phyloP scores from a whole-genome alignment of 805 yeast genomes.

The Kregervanrija fluxuum region DNA sequence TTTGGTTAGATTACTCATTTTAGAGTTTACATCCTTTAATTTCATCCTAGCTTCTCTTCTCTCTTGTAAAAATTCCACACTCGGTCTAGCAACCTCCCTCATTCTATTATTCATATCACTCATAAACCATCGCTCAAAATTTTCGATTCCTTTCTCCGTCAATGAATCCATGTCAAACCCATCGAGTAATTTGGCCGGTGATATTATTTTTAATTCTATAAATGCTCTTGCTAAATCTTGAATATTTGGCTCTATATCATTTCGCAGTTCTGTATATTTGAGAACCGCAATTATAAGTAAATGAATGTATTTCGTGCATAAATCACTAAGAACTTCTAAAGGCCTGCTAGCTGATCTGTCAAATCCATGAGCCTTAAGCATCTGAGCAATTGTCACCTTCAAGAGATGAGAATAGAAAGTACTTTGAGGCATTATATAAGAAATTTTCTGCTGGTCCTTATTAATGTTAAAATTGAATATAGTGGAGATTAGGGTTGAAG shows the following conservation, averaged over 20 bases:
- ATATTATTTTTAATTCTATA: constrained; percentile 52
- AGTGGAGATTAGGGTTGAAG: no score
- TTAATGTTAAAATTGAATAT: no score
- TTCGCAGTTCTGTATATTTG: constrained; percentile 41
- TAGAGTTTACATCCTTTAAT: constrained; percentile 19
- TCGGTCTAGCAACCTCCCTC: constrained; percentile 30
- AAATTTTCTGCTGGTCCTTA: no score
- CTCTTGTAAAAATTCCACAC: constrained; percentile 18
- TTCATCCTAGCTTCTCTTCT: constrained; percentile 14
- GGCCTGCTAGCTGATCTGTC: constrained; percentile 68
- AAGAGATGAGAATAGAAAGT: constrained; percentile 26
- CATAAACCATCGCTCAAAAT: constrained; percentile 51
- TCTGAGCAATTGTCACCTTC: constrained; percentile 35
- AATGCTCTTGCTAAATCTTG: constrained; percentile 72
- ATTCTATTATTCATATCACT: constrained; percentile 38
- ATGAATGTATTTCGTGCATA: constrained; percentile 57
- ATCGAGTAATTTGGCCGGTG: constrained; percentile 50
- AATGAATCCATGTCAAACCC: constrained; percentile 42
- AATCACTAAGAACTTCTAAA: constrained; percentile 70
- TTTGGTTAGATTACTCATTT: constrained; percentile 28
- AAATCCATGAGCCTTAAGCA: constrained; percentile 76
- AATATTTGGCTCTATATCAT: constrained; percentile 30
- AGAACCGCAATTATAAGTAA: constrained; percentile 45
- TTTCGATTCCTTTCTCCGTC: constrained; percentile 39
- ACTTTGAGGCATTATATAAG: constrained; percentile 15